These are phyloP conservation scores for Lagerstroemia speciosa DNA, from an alignment of 345 rosid species.

Conservation along the genomic window DNA sequence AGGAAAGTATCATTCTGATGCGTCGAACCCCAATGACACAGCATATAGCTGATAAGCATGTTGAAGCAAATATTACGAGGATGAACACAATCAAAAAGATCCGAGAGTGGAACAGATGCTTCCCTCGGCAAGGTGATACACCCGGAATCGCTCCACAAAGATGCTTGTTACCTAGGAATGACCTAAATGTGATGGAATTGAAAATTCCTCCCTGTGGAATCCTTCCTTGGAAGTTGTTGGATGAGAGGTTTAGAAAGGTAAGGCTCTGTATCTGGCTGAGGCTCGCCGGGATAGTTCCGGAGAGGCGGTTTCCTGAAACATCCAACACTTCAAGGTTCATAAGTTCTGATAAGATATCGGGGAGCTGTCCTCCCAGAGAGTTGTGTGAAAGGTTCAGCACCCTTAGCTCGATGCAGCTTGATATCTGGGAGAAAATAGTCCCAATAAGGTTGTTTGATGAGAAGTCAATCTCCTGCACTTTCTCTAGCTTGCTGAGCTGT, in stretches of 20 bases:
- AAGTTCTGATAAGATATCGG: constrained; percentile 34
- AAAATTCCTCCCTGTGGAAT: constrained; percentile 47
- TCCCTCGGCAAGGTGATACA: constrained; percentile 21
- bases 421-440: constrained; percentile 31
- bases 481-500: constrained; percentile 44
- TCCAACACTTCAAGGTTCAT: constrained; percentile 35
- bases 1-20: constrained; percentile 18
- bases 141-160: constrained; percentile 31
- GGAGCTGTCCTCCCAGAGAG: constrained; percentile 36
- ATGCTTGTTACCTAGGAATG: constrained; percentile 31
- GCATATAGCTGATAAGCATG: constrained; percentile 19
- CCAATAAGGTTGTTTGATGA: constrained; percentile 41
- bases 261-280: constrained; percentile 30
- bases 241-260: constrained; percentile 37
- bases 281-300: constrained; percentile 39
- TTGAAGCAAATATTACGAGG: constrained; percentile 19
- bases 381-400: constrained; percentile 31
- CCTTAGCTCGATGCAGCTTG: constrained; percentile 33
- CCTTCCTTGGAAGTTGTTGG: constrained; percentile 33
- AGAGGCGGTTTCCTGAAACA: constrained; percentile 33
- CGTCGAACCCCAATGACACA: constrained; percentile 22
- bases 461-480: constrained; percentile 43
- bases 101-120: constrained; percentile 20
- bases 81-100: constrained; percentile 21
- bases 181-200: constrained; percentile 20